Evolutionary conservation across 2,329 filamentous ascomycete genomes (phyloP).

Genomic region (Thielaviopsis euricoi): DNA sequence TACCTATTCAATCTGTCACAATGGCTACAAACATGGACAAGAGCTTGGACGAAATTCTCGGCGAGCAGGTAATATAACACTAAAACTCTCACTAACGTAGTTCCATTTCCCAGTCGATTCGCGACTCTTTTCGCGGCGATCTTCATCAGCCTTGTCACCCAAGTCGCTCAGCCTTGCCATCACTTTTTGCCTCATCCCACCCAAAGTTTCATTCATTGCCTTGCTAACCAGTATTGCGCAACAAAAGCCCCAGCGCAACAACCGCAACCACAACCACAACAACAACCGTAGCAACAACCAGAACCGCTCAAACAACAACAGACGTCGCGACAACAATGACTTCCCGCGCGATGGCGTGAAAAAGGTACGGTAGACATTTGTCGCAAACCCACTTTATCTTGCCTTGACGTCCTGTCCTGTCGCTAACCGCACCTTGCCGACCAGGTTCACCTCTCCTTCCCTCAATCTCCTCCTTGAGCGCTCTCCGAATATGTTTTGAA

Average conservation of each 20-base stretch:
- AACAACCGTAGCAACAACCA: background rate
- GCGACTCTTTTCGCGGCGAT: background rate
- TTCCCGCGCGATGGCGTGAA: conserved; percentile 41
- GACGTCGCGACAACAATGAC: conserved; percentile 12
- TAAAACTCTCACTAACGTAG: background rate
- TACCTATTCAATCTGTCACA: conserved; percentile 3
- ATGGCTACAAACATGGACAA: conserved; percentile 33
- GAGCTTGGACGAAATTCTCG: conserved; percentile 40
- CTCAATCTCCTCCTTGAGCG: background rate
- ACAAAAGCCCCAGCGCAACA: conserved; percentile 6
- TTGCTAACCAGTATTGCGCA: background rate
- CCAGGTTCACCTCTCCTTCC: background rate
- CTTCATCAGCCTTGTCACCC: background rate
- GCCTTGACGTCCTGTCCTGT: background rate
- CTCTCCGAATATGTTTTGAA: background rate
- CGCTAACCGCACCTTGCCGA: background rate
- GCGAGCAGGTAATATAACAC: conserved; percentile 25
- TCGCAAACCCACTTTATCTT: background rate
- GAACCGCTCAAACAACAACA: conserved; percentile 1
- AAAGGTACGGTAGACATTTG: conserved; percentile 46
- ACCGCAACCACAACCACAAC: conserved; percentile 1
- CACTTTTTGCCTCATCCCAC: background rate
- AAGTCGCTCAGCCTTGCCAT: conserved; percentile 1
- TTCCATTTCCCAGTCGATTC: background rate
- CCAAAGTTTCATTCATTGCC: too few species aligned